Percentiles rank a stretch among this genome's conserved stretches.
Evolutionary conservation across 2,329 filamentous ascomycete species (phyloP).

Genomic region (Whalleya microplaca): DNA sequence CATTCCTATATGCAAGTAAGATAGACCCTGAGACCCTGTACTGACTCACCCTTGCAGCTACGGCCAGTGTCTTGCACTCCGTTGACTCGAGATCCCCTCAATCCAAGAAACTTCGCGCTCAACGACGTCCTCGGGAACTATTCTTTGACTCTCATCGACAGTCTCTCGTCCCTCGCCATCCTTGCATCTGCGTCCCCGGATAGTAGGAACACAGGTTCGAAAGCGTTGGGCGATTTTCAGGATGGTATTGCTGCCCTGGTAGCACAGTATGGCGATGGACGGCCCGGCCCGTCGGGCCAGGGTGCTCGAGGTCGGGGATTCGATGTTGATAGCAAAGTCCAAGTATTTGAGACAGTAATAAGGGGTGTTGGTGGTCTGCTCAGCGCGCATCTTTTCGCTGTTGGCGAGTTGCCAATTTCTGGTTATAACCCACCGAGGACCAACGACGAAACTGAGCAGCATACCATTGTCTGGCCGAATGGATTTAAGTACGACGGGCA

Average conservation of each 20-base stretch:
- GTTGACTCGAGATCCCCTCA: slow-evolving; percentile 78
- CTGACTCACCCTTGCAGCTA: slow-evolving; percentile 54
- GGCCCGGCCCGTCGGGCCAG: slow-evolving; percentile 66
- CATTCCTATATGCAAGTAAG: background rate
- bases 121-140: slow-evolving; percentile 98
- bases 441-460: slow-evolving; percentile 50
- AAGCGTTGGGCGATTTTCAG: slow-evolving; percentile 77
- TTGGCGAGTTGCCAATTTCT: slow-evolving; percentile 84
- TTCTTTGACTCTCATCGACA: slow-evolving; percentile 93
- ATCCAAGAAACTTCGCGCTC: slow-evolving; percentile 80
- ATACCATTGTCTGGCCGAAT: slow-evolving; percentile 71
- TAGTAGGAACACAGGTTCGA: slow-evolving; percentile 55
- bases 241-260: slow-evolving; percentile 77
- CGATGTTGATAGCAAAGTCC: slow-evolving; percentile 95
- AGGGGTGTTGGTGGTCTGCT: slow-evolving; percentile 87
- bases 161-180: slow-evolving; percentile 90
- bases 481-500: slow-evolving; percentile 88
- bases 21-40: background rate
- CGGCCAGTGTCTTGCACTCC: slow-evolving; percentile 84
- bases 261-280: slow-evolving; percentile 84
- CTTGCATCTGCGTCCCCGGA: slow-evolving; percentile 74
- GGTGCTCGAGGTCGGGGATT: slow-evolving; percentile 80
- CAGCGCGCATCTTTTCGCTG: slow-evolving; percentile 90
- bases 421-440: slow-evolving; percentile 66
- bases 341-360: slow-evolving; percentile 98